phyloP scores from a whole-genome alignment of 2,329 filamentous ascomycete species.

The Simplicillium sp. region DNA sequence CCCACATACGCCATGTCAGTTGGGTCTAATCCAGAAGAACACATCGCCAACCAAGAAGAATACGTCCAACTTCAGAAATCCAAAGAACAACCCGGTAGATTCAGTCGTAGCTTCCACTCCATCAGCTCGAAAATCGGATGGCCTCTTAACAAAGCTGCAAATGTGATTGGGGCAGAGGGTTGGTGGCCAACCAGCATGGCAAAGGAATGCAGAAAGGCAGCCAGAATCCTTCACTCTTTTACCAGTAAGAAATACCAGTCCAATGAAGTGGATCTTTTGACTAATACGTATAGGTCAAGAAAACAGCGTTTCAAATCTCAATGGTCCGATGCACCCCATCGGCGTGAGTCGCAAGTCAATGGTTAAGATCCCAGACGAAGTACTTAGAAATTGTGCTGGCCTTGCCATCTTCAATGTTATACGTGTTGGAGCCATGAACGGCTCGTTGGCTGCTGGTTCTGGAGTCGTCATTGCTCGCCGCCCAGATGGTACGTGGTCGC shows the following conservation, averaged over 20 bases:
- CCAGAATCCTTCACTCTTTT: slow-evolving; percentile 64
- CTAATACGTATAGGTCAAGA: background rate
- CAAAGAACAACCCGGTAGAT: slow-evolving; percentile 4
- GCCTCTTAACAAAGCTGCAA: slow-evolving; percentile 59
- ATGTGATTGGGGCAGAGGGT: slow-evolving; percentile 61
- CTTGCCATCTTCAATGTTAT: slow-evolving; percentile 55
- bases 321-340: slow-evolving; percentile 19
- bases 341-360: slow-evolving; percentile 21
- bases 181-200: slow-evolving; percentile 70
- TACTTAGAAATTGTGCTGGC: slow-evolving; percentile 46
- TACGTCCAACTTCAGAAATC: no score
- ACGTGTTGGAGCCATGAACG: slow-evolving; percentile 45
- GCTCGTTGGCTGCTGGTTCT: slow-evolving; percentile 49
- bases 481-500: slow-evolving; percentile 56
- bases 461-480: slow-evolving; percentile 49
- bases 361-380: slow-evolving; percentile 28
- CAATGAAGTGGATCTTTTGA: background rate
- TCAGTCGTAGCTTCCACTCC: slow-evolving; percentile 54
- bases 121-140: slow-evolving; percentile 55
- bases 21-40: background rate
- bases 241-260: slow-evolving; percentile 35
- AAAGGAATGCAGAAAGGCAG: slow-evolving; percentile 67
- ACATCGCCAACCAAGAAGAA: background rate
- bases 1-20: no score
- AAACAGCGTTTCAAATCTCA: slow-evolving; percentile 1